These are phyloP conservation scores for Xylariaceae sp. DNA, from an alignment of 2,329 filamentous ascomycete species.

Conservation along the genomic window DNA sequence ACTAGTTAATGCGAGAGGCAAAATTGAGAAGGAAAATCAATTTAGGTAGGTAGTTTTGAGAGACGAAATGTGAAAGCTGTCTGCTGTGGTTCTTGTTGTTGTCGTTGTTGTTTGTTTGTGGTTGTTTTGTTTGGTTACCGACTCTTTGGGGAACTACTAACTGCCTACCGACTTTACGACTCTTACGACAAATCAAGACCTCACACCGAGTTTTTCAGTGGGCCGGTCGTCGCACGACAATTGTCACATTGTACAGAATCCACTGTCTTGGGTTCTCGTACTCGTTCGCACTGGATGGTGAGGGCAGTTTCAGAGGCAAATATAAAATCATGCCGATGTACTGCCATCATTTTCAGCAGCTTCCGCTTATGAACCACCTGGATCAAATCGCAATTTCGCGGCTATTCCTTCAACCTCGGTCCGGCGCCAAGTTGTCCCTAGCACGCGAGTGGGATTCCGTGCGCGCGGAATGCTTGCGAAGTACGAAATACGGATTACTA, in stretches of 20 bases:
- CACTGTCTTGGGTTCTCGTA: background rate
- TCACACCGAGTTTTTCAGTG: background rate
- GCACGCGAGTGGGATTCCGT: background rate
- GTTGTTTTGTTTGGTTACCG: background rate
- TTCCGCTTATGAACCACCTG: background rate
- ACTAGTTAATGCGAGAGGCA: conserved; percentile 7
- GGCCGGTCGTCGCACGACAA: background rate
- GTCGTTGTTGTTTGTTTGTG: background rate
- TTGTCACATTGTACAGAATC: background rate
- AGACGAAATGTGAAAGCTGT: background rate
- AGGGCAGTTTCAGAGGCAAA: background rate
- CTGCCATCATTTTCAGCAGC: background rate
- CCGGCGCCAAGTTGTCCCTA: background rate
- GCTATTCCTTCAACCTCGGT: background rate
- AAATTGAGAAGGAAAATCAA: background rate
- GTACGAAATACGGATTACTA: background rate
- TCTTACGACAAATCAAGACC: background rate
- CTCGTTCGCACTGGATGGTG: background rate
- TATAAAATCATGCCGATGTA: background rate
- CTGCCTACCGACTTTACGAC: no score
- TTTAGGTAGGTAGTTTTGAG: background rate
- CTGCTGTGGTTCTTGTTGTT: background rate
- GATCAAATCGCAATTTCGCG: background rate
- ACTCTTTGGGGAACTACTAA: background rate
- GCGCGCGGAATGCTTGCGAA: background rate